These are phyloP conservation scores for Ceratocystis lukuohia DNA, from an alignment of 2,329 filamentous ascomycete species.

Conservation along the genomic window DNA sequence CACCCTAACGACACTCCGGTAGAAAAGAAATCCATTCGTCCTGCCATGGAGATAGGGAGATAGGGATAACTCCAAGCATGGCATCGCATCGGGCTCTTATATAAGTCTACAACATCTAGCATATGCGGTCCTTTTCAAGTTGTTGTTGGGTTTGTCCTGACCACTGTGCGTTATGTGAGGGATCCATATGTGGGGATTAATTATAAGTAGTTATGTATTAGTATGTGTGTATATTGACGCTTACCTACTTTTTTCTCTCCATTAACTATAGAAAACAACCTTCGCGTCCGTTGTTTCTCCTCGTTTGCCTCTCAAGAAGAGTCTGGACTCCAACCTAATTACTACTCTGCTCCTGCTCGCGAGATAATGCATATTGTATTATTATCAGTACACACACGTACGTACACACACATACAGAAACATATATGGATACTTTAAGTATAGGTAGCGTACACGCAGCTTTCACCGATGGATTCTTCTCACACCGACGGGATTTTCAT, in stretches of 20 bases:
- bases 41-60: too few relatives aligned
- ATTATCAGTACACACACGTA: background rate
- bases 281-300: too few relatives aligned
- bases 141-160: background rate
- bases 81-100: background rate
- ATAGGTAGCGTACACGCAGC: background rate
- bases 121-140: background rate
- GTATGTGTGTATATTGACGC: background rate
- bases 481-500: constrained; percentile 5
- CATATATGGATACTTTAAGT: background rate
- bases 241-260: background rate
- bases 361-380: background rate
- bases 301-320: background rate
- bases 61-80: background rate
- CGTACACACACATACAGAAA: background rate
- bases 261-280: background rate
- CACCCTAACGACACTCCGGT: background rate
- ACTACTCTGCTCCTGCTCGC: background rate
- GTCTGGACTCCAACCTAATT: background rate
- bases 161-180: background rate
- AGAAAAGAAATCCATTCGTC: background rate
- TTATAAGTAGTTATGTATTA: too few relatives aligned
- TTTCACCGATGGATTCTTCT: background rate
- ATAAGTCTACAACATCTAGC: background rate
- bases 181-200: background rate